These are phyloP conservation scores for Kwoniella shivajii DNA, from an alignment of 1,284 basidiomycete species.

Conservation along the genomic window DNA sequence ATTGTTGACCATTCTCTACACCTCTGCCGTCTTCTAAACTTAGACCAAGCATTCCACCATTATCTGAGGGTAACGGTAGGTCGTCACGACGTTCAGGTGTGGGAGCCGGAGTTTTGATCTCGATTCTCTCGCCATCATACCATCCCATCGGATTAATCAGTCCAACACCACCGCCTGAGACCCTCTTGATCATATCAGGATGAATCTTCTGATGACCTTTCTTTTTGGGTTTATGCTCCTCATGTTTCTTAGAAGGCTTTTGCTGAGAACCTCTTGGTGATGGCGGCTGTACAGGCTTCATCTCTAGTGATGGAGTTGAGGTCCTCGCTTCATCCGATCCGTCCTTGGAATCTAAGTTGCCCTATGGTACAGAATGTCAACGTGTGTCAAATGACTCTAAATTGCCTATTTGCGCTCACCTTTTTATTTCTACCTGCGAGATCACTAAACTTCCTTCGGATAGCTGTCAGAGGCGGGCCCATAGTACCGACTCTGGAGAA, in stretches of 20 bases:
- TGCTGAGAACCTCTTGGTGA: constrained; percentile 13
- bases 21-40: constrained; percentile 3
- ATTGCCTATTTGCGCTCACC: neutral
- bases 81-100: constrained; percentile 12
- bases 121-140: constrained; percentile 39
- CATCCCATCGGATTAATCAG: constrained; percentile 76
- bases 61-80: constrained; percentile 6
- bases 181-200: constrained; percentile 81
- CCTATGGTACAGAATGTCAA: neutral
- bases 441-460: constrained; percentile 37
- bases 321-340: constrained; percentile 13
- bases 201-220: constrained; percentile 57
- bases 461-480: constrained; percentile 28
- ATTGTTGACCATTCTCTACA: constrained; percentile 7
- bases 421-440: constrained; percentile 5
- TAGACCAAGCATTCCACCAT: constrained; percentile 4
- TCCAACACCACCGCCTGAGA: constrained; percentile 72
- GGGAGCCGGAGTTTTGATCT: constrained; percentile 19
- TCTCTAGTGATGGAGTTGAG: constrained; percentile 27
- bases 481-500: constrained; percentile 33
- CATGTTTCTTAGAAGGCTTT: constrained; percentile 34
- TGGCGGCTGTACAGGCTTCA: constrained; percentile 20
- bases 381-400: neutral
- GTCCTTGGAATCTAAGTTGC: constrained; percentile 6
- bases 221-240: constrained; percentile 27